Evolutionary conservation across 352 stramenopile species (phyloP), one percentile per base, ranked within the genome.

Genomic region (Pythium folliculosum): DNA sequence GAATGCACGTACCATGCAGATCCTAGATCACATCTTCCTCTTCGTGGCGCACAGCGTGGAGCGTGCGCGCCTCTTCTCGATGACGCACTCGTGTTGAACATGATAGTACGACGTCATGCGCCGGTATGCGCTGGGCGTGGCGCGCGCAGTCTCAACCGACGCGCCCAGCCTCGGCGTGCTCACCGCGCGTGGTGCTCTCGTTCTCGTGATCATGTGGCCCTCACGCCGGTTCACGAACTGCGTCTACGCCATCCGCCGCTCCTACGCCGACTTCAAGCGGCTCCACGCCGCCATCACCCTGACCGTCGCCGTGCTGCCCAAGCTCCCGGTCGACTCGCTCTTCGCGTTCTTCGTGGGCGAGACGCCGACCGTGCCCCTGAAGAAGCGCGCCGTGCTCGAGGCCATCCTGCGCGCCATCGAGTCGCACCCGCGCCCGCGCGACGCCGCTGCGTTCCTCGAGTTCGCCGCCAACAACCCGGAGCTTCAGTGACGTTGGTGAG

Each of bases 321-420:
- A 73, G 57, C 60, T 92, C 23, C 84, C 84, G 3, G 64, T 75
- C 17, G 81, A 92, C 56, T 80, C 72, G 27, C 72, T 92, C 22
- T 80, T 92, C 23, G 75, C 80, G 16, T 88, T 89, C 59, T 84
- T 92, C 45, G 59, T 89, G 32, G 84, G 81, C 7, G 84, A 92
- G 67, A 90, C 80, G 43, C 81, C 86, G 72, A 77, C 77, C 35
- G 72, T 84, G 61, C 67, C 90, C 51, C 75, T 88, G 68, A 82
- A 88, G 69, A 86, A 88, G 52, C 84, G 84, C 14, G 60, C 82
- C n/a, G 76, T 78, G 57, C 76, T 92, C 27, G 76, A 88, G 44
- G 74, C 75, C 58, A 76, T 92, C 38, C 67, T 92, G 54, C 76
- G 80, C 51, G 80, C 82, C 57, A 86, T 92, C 48, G 70, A 89